A percentile compares a stretch with the other conserved stretches of the same genome.
phyloP scores from a whole-genome alignment of 306 rosid species.

The Cucumis sativus region Cucumber_9930_V3 NC_026655.2:16345001-16345500 shows the following conservation, averaged over 20 bases:
- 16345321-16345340: conserved; percentile 41
- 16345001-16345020: too few species aligned
- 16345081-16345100: conserved; percentile 1
- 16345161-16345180: conserved; percentile 39
- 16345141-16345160: conserved; percentile 41
- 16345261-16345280: conserved; percentile 3
- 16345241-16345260: neutral
- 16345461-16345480: neutral
- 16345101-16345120: conserved; percentile 14
- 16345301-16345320: conserved; percentile 36
- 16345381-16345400: conserved; percentile 92
- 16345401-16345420: conserved; percentile 27
- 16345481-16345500: conserved; percentile 50
- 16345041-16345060: neutral
- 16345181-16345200: neutral
- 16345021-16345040: neutral
- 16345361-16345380: conserved; percentile 62
- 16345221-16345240: neutral
- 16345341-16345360: conserved; percentile 44
- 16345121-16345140: conserved; percentile 20
- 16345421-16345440: neutral
- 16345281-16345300: conserved; percentile 40
- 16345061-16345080: neutral
- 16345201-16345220: neutral
- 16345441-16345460: neutral